phyloP scores from a whole-genome alignment of 306 rosid genomes.

The Corylus avellana region DNA sequence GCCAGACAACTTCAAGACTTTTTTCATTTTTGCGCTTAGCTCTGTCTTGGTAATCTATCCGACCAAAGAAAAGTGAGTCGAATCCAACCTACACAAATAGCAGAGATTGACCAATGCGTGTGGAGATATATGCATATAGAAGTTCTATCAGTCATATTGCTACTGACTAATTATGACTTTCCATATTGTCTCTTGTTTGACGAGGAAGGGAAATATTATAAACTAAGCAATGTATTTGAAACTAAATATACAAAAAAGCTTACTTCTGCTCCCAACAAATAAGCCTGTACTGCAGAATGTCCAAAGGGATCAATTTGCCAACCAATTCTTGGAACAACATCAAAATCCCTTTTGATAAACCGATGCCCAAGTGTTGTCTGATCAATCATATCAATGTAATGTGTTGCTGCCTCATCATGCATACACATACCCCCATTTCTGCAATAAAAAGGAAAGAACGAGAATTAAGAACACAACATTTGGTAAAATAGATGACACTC shows the following conservation, averaged over 20 bases:
- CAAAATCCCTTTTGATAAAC: constrained; percentile 58
- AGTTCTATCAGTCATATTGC: neutral
- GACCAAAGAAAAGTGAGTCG: constrained; percentile 75
- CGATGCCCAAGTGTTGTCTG: constrained; percentile 89
- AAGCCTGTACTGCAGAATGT: constrained; percentile 65
- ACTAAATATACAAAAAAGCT: constrained; percentile 3
- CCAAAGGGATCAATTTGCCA: constrained; percentile 72
- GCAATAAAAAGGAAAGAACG: constrained; percentile 41
- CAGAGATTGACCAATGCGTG: constrained; percentile 5
- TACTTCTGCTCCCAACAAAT: constrained; percentile 59
- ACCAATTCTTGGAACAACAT: constrained; percentile 52
- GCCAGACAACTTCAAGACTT: constrained; percentile 82
- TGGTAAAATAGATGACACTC: neutral
- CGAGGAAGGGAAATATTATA: neutral
- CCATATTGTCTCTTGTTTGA: neutral
- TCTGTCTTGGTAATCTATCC: constrained; percentile 85
- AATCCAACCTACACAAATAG: constrained; percentile 58
- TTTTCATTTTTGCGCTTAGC: constrained; percentile 64
- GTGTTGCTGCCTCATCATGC: constrained; percentile 92
- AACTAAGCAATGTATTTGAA: neutral
- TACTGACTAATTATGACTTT: neutral
- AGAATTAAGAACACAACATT: constrained; percentile 22
- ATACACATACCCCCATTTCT: constrained; percentile 94
- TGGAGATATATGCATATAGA: too few relatives aligned
- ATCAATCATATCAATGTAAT: constrained; percentile 90